phyloP scores from a whole-genome alignment of 2,329 filamentous ascomycete species.

The Exophiala aquamarina region DNA sequence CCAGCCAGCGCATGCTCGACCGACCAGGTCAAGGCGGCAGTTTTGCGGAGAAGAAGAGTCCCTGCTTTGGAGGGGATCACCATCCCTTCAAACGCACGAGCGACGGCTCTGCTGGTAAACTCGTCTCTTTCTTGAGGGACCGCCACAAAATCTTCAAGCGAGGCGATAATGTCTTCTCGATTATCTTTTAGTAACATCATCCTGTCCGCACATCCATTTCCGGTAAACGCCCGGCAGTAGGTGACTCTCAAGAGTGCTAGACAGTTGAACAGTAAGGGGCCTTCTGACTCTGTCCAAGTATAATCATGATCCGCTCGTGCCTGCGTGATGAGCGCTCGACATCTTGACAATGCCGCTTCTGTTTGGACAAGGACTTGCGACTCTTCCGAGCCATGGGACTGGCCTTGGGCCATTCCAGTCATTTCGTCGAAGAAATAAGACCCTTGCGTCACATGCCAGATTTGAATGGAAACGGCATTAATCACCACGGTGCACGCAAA shows the following conservation, averaged over 20 bases:
- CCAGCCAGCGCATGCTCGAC: constrained; percentile 36
- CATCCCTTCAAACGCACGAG: constrained; percentile 32
- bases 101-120: constrained; percentile 31
- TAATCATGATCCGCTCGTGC: constrained; percentile 83
- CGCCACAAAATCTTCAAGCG: constrained; percentile 29
- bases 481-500: constrained; percentile 35
- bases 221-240: constrained; percentile 33
- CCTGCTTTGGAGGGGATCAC: constrained; percentile 31
- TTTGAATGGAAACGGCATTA: constrained; percentile 38
- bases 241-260: constrained; percentile 35
- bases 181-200: constrained; percentile 32
- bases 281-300: constrained; percentile 46
- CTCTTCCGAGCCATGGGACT: constrained; percentile 24
- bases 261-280: constrained; percentile 36
- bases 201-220: constrained; percentile 32
- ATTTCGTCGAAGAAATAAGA: constrained; percentile 30
- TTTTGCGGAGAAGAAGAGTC: constrained; percentile 33
- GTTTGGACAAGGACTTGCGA: constrained; percentile 28
- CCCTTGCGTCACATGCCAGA: constrained; percentile 36
- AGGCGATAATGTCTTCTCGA: constrained; percentile 27
- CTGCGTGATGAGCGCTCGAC: constrained; percentile 41
- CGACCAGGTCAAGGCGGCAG: constrained; percentile 34
- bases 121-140: constrained; percentile 28
- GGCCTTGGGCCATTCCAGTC: constrained; percentile 18
- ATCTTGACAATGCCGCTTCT: constrained; percentile 31